Evolutionary conservation across 495 filamentous ascomycete genomes (phyloP).

Genomic region (Podospora sp.): DNA sequence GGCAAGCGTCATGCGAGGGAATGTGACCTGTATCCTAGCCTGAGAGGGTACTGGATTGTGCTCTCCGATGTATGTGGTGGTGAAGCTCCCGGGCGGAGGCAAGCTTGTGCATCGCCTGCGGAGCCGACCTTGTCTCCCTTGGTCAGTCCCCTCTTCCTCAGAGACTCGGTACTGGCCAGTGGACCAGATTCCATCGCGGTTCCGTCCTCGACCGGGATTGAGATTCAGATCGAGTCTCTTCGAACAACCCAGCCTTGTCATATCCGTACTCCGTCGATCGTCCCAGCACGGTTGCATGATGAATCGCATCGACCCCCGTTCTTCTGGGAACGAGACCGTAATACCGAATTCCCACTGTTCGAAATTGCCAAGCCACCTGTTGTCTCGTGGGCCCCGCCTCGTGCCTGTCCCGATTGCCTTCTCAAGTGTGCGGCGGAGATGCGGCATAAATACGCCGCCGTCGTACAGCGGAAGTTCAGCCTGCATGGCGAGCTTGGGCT

Average conservation of each 20-base stretch:
- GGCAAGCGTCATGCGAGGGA: conserved; percentile 32
- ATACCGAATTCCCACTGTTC: not conserved
- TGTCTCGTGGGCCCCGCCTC: not conserved
- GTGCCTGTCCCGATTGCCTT: not conserved
- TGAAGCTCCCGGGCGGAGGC: conserved; percentile 29
- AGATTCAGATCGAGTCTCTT: conserved; percentile 15
- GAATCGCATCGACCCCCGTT: not conserved
- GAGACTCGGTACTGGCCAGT: not conserved
- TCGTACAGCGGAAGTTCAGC: conserved; percentile 21
- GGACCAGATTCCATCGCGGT: conserved; percentile 17
- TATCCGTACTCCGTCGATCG: not conserved
- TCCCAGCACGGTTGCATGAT: conserved; percentile 8
- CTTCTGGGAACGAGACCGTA: not conserved
- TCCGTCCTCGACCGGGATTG: conserved; percentile 16
- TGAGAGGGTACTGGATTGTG: not conserved
- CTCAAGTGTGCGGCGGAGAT: conserved; percentile 9
- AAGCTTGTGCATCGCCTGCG: conserved; percentile 29
- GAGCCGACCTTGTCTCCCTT: not conserved
- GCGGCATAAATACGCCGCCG: conserved; percentile 20
- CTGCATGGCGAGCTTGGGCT: not conserved
- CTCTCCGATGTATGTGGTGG: conserved; percentile 14
- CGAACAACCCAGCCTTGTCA: not conserved
- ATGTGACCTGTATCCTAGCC: conserved; percentile 25
- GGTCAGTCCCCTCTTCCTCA: not conserved
- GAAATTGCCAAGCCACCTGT: not conserved